A percentile compares a stretch with the other conserved stretches of the same genome.
Evolutionary conservation across 345 rosid species (phyloP).

Genomic region (Barbarea vulgaris): DNA sequence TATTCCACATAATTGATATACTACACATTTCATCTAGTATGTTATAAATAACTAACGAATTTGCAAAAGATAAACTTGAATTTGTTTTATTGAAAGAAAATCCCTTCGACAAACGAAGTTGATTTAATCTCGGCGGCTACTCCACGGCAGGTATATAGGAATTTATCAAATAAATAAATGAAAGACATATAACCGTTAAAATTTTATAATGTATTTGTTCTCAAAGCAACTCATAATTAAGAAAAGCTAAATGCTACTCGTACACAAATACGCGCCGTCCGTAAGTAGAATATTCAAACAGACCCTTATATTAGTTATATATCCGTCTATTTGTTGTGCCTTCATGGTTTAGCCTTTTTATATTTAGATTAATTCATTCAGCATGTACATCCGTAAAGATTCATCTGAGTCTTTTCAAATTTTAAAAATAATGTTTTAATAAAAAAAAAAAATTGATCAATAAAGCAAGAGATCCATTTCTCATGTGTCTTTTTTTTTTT

Average conservation of each 20-base stretch:
- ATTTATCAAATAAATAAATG: background rate
- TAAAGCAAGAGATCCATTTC: too few species aligned
- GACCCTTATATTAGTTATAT: too few species aligned
- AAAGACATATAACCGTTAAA: too few species aligned
- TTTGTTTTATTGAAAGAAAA: too few species aligned
- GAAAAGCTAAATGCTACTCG: background rate
- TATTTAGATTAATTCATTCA: too few species aligned
- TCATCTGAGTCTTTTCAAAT: too few species aligned
- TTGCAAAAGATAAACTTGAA: background rate
- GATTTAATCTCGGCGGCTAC: background rate
- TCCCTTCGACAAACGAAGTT: background rate
- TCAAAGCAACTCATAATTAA: background rate
- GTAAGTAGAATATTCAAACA: background rate
- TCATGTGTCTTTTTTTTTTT: too few species aligned
- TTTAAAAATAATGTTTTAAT: too few species aligned
- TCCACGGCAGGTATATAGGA: background rate
- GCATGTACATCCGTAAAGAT: too few species aligned
- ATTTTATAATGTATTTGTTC: background rate
- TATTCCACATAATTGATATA: background rate
- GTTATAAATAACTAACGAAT: background rate
- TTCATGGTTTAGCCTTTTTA: too few species aligned
- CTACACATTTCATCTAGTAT: background rate
- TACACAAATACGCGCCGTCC: constrained; percentile 1
- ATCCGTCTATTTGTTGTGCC: too few species aligned
- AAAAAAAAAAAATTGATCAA: too few species aligned